phyloP scores from a whole-genome alignment of 805 yeast species.

The Schwanniomyces vanrijiae region DNA sequence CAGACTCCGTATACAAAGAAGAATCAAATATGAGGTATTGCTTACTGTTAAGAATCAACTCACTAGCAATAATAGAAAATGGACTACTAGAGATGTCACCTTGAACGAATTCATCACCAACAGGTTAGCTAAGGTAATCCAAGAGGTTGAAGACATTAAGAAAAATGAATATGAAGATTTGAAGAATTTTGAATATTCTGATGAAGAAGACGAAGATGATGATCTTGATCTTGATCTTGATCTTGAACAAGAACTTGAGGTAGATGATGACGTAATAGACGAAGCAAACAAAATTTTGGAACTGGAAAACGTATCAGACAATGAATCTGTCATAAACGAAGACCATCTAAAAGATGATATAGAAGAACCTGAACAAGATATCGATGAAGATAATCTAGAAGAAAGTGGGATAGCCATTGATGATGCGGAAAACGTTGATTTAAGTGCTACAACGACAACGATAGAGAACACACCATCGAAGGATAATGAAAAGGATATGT shows the following conservation, averaged over 20 bases:
- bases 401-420: slow-evolving; percentile 6
- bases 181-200: slow-evolving; percentile 18
- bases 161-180: slow-evolving; percentile 28
- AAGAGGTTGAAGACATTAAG: slow-evolving; percentile 28
- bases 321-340: background rate
- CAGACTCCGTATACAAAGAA: slow-evolving; percentile 27
- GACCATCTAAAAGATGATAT: slow-evolving; percentile 10
- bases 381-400: background rate
- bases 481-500: slow-evolving; percentile 9
- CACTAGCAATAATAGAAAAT: slow-evolving; percentile 28
- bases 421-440: slow-evolving; percentile 3
- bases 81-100: slow-evolving; percentile 33
- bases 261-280: slow-evolving; percentile 9
- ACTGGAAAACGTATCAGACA: background rate
- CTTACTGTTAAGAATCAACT: slow-evolving; percentile 31
- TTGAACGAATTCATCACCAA: slow-evolving; percentile 29
- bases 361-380: slow-evolving; percentile 10
- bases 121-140: slow-evolving; percentile 23
- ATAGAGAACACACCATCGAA: background rate
- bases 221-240: slow-evolving; percentile 7
- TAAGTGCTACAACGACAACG: background rate
- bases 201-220: slow-evolving; percentile 20
- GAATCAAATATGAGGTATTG: slow-evolving; percentile 36
- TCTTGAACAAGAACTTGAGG: slow-evolving; percentile 10
- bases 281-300: background rate